Evolutionary conservation across 2,329 filamentous ascomycete species (phyloP).

Genomic region (Torrubiellomyces zombiae): DNA sequence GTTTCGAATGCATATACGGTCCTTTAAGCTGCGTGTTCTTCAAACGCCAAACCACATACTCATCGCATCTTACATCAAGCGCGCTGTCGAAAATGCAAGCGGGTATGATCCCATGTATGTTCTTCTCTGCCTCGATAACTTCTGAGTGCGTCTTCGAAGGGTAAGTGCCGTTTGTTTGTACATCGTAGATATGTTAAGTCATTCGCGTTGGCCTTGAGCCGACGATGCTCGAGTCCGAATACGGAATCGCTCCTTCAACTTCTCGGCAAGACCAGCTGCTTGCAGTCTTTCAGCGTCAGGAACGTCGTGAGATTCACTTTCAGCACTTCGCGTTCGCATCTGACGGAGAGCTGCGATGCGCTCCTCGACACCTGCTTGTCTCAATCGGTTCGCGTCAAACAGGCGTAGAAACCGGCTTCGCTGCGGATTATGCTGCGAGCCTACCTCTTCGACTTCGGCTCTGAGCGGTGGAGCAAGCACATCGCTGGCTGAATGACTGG

Average conservation of each 20-base stretch:
- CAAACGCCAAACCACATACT: too few species aligned
- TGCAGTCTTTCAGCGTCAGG: conserved; percentile 20
- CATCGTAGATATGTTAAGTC: too few species aligned
- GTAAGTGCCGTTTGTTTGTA: too few species aligned
- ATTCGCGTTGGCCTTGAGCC: too few species aligned
- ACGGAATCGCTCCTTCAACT: conserved; percentile 35
- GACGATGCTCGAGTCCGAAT: conserved; percentile 32
- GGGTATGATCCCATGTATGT: too few species aligned
- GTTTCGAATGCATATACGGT: too few species aligned
- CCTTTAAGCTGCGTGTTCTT: too few species aligned
- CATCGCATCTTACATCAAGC: too few species aligned
- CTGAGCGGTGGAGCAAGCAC: conserved; percentile 24
- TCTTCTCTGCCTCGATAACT: too few species aligned
- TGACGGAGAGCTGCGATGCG: conserved; percentile 42
- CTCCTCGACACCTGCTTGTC: conserved; percentile 43
- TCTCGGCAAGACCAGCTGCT: conserved; percentile 27
- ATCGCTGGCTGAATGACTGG: conserved; percentile 6
- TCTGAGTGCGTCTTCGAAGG: too few species aligned
- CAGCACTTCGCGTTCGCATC: conserved; percentile 14
- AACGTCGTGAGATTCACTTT: conserved; percentile 7
- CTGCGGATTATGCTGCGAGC: conserved; percentile 14
- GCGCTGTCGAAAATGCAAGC: too few species aligned
- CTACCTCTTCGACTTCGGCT: conserved; percentile 19
- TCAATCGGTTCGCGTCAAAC: conserved; percentile 38
- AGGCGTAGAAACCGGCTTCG: conserved; percentile 32